phyloP scores from a whole-genome alignment of 495 filamentous ascomycete species.

The Aspergillus conjunctus region DNA sequence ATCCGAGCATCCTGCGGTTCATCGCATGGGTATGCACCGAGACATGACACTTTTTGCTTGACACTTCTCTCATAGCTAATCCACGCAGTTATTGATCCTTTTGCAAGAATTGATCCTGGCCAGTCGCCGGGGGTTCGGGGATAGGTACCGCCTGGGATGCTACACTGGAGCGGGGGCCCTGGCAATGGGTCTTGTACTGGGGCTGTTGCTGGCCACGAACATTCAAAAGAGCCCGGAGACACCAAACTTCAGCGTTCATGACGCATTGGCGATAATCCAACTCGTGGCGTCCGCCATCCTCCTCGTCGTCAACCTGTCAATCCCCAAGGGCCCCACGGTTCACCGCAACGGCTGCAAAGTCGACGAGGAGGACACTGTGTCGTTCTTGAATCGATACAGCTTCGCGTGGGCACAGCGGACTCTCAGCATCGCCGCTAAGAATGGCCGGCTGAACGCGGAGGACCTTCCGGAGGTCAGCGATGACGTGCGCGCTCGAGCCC shows the following conservation, averaged over 20 bases:
- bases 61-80: background rate
- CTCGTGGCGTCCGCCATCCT: conserved; percentile 13
- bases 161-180: conserved; percentile 11
- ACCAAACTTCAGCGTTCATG: background rate
- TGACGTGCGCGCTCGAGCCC: conserved; percentile 12
- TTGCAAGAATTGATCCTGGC: conserved; percentile 6
- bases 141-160: conserved; percentile 12
- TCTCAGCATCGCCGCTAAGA: conserved; percentile 53
- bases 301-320: conserved; percentile 13
- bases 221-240: background rate
- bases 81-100: conserved; percentile 15
- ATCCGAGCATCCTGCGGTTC: background rate
- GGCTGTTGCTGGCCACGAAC: background rate
- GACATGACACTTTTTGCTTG: background rate
- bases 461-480: conserved; percentile 48
- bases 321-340: conserved; percentile 66
- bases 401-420: conserved; percentile 58
- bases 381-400: conserved; percentile 59
- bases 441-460: conserved; percentile 55
- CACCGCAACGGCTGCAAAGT: conserved; percentile 51
- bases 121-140: background rate
- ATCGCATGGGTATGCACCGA: conserved; percentile 1
- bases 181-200: background rate
- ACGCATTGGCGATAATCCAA: conserved; percentile 8
- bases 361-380: conserved; percentile 59